A percentile compares a stretch with the other conserved stretches of the same genome.
These are phyloP conservation scores for Phlegmacium glaucopus DNA, from an alignment of 768 basidiomycete species.

Conservation along the genomic window DNA sequence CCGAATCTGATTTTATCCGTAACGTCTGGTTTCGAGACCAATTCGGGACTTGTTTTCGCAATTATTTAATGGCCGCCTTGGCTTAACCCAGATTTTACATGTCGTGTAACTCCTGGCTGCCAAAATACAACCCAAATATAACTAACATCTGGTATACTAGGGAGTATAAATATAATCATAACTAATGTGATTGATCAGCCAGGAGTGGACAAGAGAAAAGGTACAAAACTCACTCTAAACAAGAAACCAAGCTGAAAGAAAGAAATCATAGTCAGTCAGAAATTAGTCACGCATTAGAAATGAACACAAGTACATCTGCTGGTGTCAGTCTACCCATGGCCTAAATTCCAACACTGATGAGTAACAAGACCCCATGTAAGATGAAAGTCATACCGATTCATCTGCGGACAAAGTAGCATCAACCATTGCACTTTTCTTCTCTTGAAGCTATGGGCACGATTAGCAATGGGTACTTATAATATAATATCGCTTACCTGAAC, in stretches of 20 bases:
- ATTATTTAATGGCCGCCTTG: no score
- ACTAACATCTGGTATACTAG: no score
- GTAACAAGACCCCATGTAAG: not conserved
- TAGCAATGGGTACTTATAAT: not conserved
- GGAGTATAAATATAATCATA: not conserved
- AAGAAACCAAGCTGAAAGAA: conserved; percentile 48
- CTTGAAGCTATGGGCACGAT: conserved; percentile 63
- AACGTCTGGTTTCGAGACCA: no score
- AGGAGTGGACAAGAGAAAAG: not conserved
- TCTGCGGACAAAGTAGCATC: conserved; percentile 83
- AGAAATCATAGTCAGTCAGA: conserved; percentile 9
- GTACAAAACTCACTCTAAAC: conserved; percentile 42
- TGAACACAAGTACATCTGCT: conserved; percentile 50
- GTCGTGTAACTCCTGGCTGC: no score
- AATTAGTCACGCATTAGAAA: not conserved
- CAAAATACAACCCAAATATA: no score
- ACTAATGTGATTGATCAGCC: not conserved
- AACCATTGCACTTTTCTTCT: conserved; percentile 96
- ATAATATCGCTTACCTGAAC: conserved; percentile 53
- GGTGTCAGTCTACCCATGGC: conserved; percentile 95
- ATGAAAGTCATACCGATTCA: conserved; percentile 55
- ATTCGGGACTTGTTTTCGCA: no score
- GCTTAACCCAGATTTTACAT: no score
- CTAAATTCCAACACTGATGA: conserved; percentile 28
- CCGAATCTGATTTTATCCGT: no score